These are phyloP conservation scores for Funneliformis geosporum DNA, from an alignment of 192 early-diverging fungal species.

Conservation along the genomic window DNA sequence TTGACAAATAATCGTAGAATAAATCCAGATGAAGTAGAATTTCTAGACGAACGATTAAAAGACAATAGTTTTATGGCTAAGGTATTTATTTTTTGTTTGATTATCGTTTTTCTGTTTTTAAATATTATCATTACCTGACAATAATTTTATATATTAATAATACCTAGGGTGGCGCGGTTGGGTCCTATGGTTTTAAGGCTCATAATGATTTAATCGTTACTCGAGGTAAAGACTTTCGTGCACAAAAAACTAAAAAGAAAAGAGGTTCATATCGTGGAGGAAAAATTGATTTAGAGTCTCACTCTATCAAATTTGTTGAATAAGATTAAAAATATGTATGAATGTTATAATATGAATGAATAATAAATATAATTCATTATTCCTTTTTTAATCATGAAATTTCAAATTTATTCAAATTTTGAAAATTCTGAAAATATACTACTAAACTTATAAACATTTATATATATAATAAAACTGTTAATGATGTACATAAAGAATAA, in stretches of 20 bases:
- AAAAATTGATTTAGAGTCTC: constrained; percentile 76
- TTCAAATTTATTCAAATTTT: not conserved
- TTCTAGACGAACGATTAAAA: constrained; percentile 23
- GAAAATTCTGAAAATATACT: too few species aligned
- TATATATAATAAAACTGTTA: not conserved
- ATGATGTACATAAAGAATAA: not conserved
- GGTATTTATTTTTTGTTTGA: not conserved
- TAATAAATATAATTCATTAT: not conserved
- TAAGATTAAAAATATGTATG: not conserved
- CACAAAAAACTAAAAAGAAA: constrained; percentile 98
- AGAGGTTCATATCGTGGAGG: constrained; percentile 93
- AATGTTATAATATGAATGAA: not conserved
- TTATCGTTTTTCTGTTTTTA: not conserved
- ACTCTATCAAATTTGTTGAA: constrained; percentile 83
- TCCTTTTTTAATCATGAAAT: not conserved
- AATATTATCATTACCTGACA: not conserved
- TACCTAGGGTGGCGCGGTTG: constrained; percentile 58
- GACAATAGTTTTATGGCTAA: constrained; percentile 32
- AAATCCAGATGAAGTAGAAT: constrained; percentile 11
- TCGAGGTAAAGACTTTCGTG: constrained; percentile 88
- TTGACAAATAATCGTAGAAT: constrained; percentile 7
- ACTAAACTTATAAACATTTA: too few species aligned
- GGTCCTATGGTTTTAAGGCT: constrained; percentile 90
- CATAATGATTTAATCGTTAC: constrained; percentile 89
- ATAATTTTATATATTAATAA: not conserved